Evolutionary conservation across 768 basidiomycete genomes (phyloP), one percentile per base, ranked within the genome.

Genomic region (Mycena haematopus): DNA sequence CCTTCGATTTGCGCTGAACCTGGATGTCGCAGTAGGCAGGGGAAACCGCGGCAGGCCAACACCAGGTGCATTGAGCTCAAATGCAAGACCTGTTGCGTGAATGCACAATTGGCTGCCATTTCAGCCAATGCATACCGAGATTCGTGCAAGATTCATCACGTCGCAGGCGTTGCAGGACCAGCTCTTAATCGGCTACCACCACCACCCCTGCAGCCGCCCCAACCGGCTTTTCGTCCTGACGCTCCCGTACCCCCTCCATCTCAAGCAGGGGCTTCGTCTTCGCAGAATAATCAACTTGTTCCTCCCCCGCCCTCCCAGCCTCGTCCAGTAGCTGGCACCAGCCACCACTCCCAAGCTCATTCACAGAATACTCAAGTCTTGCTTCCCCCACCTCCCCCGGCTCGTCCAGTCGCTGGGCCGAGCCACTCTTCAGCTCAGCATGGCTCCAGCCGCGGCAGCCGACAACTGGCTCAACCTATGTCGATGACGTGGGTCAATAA

Each of bases 81-180:
- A 10, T 57, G 56, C 24, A 57, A 57, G 25, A 35, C n/a, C 33
- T 57, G 56, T 14, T 57, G 56, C 9, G 8, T 6, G 31, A 24
- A 58, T 11, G 31, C 57, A 9, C 24, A 36, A 1, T 7, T 42
- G 19, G 57, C 38, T 17, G 57, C 49, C 0, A 4, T 21, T 15
- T 2, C 49, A 11, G 9, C 13, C 21, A 22, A 46, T 9, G 14
- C 45, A 0, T 46, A 46, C 4, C 45, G 45, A 9, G 45, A 46
- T 14, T 11, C 45, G 5, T 46, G 45, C 14, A 14, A 14, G 7
- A 21, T 46, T 46, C 45, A 46, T 24, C 4, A 22, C 24, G 45
- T 46, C 6, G 13, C 21, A 11, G 22, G 45, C 22, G 45, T 14
- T 11, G 21, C 45, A 46, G 45, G 45, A 13, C 45, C 6, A 6